Base-by-base conservation (phyloP, 2,329 filamentous ascomycete species). In the Claviceps fusiformis region DNA sequence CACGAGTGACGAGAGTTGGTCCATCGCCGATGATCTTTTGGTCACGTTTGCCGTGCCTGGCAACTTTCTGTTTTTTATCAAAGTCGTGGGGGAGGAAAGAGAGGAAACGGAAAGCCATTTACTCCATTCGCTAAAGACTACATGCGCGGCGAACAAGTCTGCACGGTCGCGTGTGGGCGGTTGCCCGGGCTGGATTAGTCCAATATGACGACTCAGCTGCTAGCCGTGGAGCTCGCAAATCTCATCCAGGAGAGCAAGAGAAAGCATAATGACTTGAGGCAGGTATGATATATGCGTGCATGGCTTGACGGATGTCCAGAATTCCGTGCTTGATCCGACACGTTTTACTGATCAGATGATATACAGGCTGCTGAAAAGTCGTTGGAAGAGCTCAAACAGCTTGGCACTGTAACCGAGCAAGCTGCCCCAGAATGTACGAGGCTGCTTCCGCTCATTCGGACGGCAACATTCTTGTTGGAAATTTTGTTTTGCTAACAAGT, bases 231-330 rank as follows among this genome's bases (percentile, higher is more conserved):
- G 79, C 81, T 96, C 69, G 82, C 86, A 65, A 95, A 89, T 73
- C 82, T 96, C 68, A 86, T 95, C 64, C 89, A 95, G 71, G 93
- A 98, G 75, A 93, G 91, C 68, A 97, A 95, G 73, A 82, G 92
- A 65, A 97, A 95, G 72, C 86, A 96, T 70, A 82, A 86, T 62
- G 93, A 97, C 64, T 77, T 98, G 54, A 83, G 87, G 74, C 87
- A 87, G 78, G 87, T 86, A 53, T 39, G 53, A 24, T 24, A 9
- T 3, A 39, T 24, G 19, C 10, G 33, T 50, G 48, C 48, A n/a
- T 8, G 48, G 19, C 48, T 24, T 27, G 27, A n/a, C 15, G 4
- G 8, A 35, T 19, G 19, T 10, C 19, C 31, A 24, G 24, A 37
- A 3, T 5, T 5, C 5, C 13, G 11, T 39, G 11, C 3, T 4